Conservation (phyloP, 805 yeast species). For the Tetrapisispora namnaoensis region DNA sequence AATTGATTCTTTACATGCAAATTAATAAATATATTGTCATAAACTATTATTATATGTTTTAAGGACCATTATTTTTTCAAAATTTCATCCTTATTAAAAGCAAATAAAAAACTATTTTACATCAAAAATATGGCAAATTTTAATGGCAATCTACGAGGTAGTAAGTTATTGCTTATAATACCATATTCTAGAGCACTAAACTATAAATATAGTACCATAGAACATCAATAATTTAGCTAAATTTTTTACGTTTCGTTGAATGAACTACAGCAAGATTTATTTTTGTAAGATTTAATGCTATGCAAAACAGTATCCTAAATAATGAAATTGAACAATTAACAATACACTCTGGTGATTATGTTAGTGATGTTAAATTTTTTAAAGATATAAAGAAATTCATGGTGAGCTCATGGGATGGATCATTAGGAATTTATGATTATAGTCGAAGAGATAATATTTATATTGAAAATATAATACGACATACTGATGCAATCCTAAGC, state of each 20-base stretch:
- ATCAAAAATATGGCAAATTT: too few species aligned
- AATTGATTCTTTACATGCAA: not conserved
- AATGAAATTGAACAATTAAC: constrained; percentile 5
- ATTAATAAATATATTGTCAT: not conserved
- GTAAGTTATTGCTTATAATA: too few species aligned
- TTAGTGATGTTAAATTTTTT: constrained; percentile 20
- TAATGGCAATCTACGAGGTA: too few species aligned
- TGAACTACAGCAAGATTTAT: not conserved
- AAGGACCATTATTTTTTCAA: not conserved
- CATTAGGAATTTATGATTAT: constrained; percentile 32
- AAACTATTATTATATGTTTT: not conserved
- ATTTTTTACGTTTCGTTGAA: not conserved
- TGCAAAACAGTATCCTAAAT: not conserved
- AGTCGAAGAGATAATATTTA: not conserved
- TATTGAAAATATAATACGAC: constrained; percentile 2
- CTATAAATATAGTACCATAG: too few species aligned
- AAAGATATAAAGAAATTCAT: constrained; percentile 31
- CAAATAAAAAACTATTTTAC: too few species aligned
- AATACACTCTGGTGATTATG: constrained; percentile 18
- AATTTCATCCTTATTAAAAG: too few species aligned
- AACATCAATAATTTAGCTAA: too few species aligned
- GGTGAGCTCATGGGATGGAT: constrained; percentile 52
- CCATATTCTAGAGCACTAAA: too few species aligned
- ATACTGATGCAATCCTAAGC: constrained; percentile 12
- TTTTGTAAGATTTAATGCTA: not conserved